Conservation (phyloP, 805 yeast species). For the Brettanomyces sp. region DNA sequence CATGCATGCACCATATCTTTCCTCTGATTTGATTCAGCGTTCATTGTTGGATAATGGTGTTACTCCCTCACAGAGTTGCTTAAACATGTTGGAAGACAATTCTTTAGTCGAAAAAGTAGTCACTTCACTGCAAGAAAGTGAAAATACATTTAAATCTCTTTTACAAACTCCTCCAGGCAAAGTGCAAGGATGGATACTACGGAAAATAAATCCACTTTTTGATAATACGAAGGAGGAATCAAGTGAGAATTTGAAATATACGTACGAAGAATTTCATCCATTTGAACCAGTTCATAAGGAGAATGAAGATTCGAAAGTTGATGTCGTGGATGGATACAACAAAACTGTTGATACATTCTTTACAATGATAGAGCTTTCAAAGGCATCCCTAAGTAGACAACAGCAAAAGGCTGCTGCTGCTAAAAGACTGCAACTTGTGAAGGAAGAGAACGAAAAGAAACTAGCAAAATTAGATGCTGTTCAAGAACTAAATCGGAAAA, state of each 20-base stretch:
- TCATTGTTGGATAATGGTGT: slow-evolving; percentile 38
- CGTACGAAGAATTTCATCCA: slow-evolving; percentile 49
- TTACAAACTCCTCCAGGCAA: slow-evolving; percentile 25
- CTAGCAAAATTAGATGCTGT: slow-evolving; percentile 55
- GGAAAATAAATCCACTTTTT: slow-evolving; percentile 47
- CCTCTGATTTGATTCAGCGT: slow-evolving; percentile 69
- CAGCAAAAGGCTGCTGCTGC: slow-evolving; percentile 70
- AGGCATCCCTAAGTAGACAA: slow-evolving; percentile 63
- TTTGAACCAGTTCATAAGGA: slow-evolving; percentile 32
- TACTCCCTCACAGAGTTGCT: slow-evolving; percentile 27
- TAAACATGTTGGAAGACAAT: slow-evolving; percentile 21
- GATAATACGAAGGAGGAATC: slow-evolving; percentile 29
- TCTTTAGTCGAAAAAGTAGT: slow-evolving; percentile 25
- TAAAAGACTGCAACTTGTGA: slow-evolving; percentile 66
- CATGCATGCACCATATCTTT: slow-evolving; percentile 59
- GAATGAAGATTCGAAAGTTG: slow-evolving; percentile 25
- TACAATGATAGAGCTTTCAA: slow-evolving; percentile 77
- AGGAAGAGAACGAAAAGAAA: slow-evolving; percentile 60
- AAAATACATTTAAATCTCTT: slow-evolving; percentile 31
- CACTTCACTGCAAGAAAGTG: slow-evolving; percentile 38
- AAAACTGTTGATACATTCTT: slow-evolving; percentile 75
- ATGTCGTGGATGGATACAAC: slow-evolving; percentile 58
- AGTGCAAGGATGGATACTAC: slow-evolving; percentile 51
- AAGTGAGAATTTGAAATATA: slow-evolving; percentile 27
- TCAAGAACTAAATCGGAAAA: slow-evolving; percentile 53